phyloP scores from a whole-genome alignment of 139 green algal genomes.

The Trebouxia sp. region DNA sequence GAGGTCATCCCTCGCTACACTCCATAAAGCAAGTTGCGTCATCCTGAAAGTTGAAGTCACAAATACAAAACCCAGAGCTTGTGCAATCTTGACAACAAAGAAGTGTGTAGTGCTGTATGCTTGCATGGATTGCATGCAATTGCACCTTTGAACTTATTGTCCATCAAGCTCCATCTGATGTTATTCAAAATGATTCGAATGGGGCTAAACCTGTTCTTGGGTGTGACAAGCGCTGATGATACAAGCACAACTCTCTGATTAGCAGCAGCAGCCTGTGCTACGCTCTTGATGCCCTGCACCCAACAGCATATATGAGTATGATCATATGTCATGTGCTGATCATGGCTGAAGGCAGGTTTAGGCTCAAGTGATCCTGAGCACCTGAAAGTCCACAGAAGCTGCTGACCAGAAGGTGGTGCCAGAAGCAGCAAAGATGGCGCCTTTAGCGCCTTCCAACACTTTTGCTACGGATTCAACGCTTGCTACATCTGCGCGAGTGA shows the following conservation, averaged over 20 bases:
- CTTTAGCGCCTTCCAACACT: slow-evolving; percentile 13
- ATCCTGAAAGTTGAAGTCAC: not conserved
- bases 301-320: not conserved
- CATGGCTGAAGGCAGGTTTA: too few relatives aligned
- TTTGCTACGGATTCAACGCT: slow-evolving; percentile 27
- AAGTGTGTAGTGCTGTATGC: not conserved
- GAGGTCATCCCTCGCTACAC: too few relatives aligned
- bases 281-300: slow-evolving; percentile 63
- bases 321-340: not conserved
- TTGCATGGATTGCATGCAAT: not conserved
- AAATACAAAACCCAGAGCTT: too few relatives aligned
- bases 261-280: slow-evolving; percentile 36
- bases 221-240: slow-evolving; percentile 58
- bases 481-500: slow-evolving; percentile 51
- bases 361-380: too few relatives aligned
- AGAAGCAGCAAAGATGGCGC: slow-evolving; percentile 61
- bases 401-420: slow-evolving; percentile 56
- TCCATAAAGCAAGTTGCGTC: too few relatives aligned
- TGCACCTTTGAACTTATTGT: slow-evolving; percentile 66
- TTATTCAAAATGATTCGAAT: slow-evolving; percentile 77
- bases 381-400: slow-evolving; percentile 56
- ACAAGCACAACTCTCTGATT: slow-evolving; percentile 59
- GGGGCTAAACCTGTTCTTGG: slow-evolving; percentile 62
- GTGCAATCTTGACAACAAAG: not conserved
- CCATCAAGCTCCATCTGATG: slow-evolving; percentile 72